These are phyloP conservation scores for Podospora pseudopauciseta DNA, from an alignment of 495 filamentous ascomycete species.

Conservation along the genomic window DNA sequence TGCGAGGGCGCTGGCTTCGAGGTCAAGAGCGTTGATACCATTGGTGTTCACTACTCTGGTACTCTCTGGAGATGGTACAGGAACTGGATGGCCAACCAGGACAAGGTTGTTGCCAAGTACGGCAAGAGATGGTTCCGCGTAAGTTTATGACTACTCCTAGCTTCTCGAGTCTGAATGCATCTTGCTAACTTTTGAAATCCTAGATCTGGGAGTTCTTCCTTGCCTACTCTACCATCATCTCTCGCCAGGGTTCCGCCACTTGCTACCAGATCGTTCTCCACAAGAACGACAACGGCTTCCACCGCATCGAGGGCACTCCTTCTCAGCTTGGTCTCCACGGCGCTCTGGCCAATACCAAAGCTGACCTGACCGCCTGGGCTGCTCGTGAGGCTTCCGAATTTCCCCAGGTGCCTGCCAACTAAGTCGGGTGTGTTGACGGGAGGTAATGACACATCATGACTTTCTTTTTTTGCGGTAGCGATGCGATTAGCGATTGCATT, in stretches of 20 bases:
- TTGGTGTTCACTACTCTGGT: slow-evolving; percentile 95
- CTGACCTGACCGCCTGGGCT: slow-evolving; percentile 43
- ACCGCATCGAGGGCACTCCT: slow-evolving; percentile 82
- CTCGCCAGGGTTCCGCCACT: slow-evolving; percentile 86
- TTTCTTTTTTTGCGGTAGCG: slow-evolving; percentile 1
- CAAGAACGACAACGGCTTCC: slow-evolving; percentile 97
- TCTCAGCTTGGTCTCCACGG: slow-evolving; percentile 73
- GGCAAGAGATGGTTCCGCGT: slow-evolving; percentile 94
- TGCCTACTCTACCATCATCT: slow-evolving; percentile 86
- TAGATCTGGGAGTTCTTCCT: slow-evolving; percentile 99
- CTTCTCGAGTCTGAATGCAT: slow-evolving; percentile 3
- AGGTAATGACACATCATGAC: neutral
- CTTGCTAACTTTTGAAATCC: neutral
- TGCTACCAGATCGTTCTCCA: slow-evolving; percentile 95
- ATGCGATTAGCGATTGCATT: slow-evolving; percentile 1
- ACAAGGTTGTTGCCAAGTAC: slow-evolving; percentile 94
- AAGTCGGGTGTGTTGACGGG: slow-evolving; percentile 10
- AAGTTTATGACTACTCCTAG: slow-evolving; percentile 39
- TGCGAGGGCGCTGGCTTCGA: slow-evolving; percentile 77
- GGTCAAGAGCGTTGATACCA: slow-evolving; percentile 74
- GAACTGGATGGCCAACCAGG: slow-evolving; percentile 95
- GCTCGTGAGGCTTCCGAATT: slow-evolving; percentile 44
- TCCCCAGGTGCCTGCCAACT: slow-evolving; percentile 38
- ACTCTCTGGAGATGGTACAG: slow-evolving; percentile 98
- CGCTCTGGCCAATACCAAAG: slow-evolving; percentile 52